Evolutionary conservation across 768 basidiomycete genomes (phyloP).

Genomic region (Agaricus subrufescens): DNA sequence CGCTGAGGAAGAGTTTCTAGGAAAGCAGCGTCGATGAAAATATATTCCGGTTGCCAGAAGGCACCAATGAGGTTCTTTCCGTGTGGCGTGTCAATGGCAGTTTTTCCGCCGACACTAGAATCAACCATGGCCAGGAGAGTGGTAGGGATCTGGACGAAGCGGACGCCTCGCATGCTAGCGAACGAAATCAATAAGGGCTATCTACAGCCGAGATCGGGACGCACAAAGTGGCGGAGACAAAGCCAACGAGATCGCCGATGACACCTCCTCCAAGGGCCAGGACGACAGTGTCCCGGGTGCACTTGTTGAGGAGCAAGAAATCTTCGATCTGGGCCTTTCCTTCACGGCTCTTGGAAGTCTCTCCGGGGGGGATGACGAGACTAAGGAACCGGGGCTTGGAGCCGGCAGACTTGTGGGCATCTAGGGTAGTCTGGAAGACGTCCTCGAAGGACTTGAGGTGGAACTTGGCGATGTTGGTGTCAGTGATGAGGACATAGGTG

Average conservation of each 20-base stretch:
- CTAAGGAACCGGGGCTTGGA: slow-evolving; percentile 64
- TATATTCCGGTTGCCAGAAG: slow-evolving; percentile 96
- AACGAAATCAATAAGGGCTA: slow-evolving; percentile 7
- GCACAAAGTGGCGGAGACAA: slow-evolving; percentile 95
- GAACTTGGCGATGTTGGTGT: slow-evolving; percentile 81
- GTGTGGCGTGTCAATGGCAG: slow-evolving; percentile 97
- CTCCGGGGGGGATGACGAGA: slow-evolving; percentile 83
- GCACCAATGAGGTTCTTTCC: slow-evolving; percentile 99
- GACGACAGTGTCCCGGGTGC: slow-evolving; percentile 90
- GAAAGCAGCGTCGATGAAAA: slow-evolving; percentile 97
- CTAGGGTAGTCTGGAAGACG: slow-evolving; percentile 53
- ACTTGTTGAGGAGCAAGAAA: slow-evolving; percentile 80
- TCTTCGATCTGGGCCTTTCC: slow-evolving; percentile 95
- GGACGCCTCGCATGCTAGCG: slow-evolving; percentile 91
- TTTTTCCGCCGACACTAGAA: slow-evolving; percentile 96
- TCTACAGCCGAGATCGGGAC: slow-evolving; percentile 23
- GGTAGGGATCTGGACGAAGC: slow-evolving; percentile 94
- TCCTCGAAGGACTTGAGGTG: slow-evolving; percentile 66
- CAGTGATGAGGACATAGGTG: slow-evolving; percentile 89
- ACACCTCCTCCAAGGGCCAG: slow-evolving; percentile 96
- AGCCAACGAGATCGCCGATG: slow-evolving; percentile 94
- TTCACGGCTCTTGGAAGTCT: slow-evolving; percentile 86
- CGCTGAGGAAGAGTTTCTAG: slow-evolving; percentile 87
- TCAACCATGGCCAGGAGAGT: slow-evolving; percentile 98
- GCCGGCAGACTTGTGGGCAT: slow-evolving; percentile 16